phyloP scores from a whole-genome alignment of 1,284 basidiomycete genomes.

The Rhodotorula sp. region DNA sequence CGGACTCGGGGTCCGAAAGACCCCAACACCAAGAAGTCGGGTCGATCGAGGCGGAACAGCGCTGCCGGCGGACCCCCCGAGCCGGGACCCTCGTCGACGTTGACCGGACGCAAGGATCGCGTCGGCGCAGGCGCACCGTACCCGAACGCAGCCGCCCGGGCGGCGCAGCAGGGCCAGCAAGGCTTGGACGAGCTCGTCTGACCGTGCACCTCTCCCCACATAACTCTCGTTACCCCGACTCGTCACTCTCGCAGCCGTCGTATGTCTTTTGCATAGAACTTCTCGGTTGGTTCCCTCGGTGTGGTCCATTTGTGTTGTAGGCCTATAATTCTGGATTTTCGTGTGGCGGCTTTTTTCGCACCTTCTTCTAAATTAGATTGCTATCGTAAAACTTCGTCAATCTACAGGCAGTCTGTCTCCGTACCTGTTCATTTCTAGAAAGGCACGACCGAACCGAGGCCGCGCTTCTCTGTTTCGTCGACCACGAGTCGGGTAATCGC shows the following conservation, averaged over 20 bases:
- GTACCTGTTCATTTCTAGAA: slow-evolving; percentile 14
- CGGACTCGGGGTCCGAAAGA: slow-evolving; percentile 35
- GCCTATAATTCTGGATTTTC: too few species aligned
- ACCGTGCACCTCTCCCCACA: neutral
- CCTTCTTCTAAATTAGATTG: neutral
- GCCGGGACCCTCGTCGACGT: neutral
- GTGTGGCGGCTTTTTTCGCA: neutral
- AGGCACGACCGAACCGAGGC: slow-evolving; percentile 13
- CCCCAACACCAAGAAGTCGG: slow-evolving; percentile 10
- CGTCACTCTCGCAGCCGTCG: neutral
- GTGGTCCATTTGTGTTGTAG: too few species aligned
- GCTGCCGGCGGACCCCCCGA: neutral
- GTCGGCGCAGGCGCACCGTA: slow-evolving; percentile 4
- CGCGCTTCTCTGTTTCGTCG: slow-evolving; percentile 24
- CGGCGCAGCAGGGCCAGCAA: slow-evolving; percentile 10
- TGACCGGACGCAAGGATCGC: neutral
- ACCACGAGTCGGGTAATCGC: slow-evolving; percentile 38
- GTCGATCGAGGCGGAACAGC: neutral
- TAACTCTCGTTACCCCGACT: neutral
- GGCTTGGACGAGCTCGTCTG: neutral
- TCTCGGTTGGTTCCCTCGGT: neutral
- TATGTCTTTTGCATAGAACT: neutral
- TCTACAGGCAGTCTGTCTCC: neutral
- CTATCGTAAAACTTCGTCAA: neutral
- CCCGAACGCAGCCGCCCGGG: slow-evolving; percentile 20